Base-by-base conservation (phyloP, 2,329 filamentous ascomycete species). In the Xylariaceae sp. region DNA sequence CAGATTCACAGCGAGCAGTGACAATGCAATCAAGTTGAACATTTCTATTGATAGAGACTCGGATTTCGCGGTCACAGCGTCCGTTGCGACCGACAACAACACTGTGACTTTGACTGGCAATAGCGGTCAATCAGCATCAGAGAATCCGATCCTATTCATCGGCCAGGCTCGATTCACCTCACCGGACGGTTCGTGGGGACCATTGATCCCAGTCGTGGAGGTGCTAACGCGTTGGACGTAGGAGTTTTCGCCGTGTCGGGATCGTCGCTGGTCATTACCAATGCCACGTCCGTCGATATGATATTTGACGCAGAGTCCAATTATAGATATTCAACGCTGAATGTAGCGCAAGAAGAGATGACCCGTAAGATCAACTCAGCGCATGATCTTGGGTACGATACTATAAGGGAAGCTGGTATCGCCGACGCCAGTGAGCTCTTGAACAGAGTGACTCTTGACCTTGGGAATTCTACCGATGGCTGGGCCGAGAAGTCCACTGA, bases 231-330 rank as follows among this genome's bases (percentile, higher is more conserved):
- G 17, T 28, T 31, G 10, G 31, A 22, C 41, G 48, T 45, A 17
- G 45, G 41, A 33, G 28, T 52, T 6, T 45, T n/a, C n/a, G n/a
- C 41, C 10, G 50, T 39, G 7, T 45, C 45, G 18, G 45, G 41
- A 6, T 48, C 45, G 33, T 44, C 3, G 6, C 31, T 52, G n/a
- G 12, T 14, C 6, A 43, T 52, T 31, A 52, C 19, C 6, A 42
- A 45, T 5, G 50, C 50, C 22, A 52, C 50, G 13, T 16, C 33
- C n/a, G 40, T 52, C 17, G 50, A 52, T 16, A 31, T 45, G 16
- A 48, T 52, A 34, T 48, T 52, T 34, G n/a, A 52, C n/a, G 28
- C 18, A 17, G 50, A 52, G 17, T 43, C 50, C 9, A 48, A 39
- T 16, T 52, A 45, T 19, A 40, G 50, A 16, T 52, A 48, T 19